phyloP scores from a whole-genome alignment of 345 rosid species.

The Salix viminalis region DNA sequence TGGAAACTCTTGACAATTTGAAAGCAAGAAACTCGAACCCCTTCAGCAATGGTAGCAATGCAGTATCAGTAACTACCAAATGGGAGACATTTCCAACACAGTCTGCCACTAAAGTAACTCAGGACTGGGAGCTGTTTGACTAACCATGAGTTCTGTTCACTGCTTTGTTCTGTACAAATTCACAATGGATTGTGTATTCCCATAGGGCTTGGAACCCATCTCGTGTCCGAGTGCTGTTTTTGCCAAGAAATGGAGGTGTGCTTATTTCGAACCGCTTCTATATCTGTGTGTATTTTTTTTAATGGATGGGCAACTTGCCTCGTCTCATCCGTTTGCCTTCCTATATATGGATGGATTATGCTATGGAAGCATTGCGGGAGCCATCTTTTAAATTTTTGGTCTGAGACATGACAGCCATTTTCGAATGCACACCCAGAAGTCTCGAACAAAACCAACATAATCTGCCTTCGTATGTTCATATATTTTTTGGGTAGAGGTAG shows the following conservation, averaged over 20 bases:
- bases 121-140: constrained; percentile 47
- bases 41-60: constrained; percentile 16
- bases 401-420: neutral
- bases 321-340: neutral
- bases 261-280: neutral
- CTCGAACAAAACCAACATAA: neutral
- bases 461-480: neutral
- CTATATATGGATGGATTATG: neutral
- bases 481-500: neutral
- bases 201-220: neutral
- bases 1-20: constrained; percentile 36
- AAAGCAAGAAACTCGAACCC: constrained; percentile 36
- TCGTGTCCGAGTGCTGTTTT: neutral
- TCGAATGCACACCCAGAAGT: neutral
- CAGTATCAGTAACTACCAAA: constrained; percentile 24
- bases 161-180: neutral
- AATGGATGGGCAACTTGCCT: neutral
- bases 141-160: neutral
- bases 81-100: constrained; percentile 29
- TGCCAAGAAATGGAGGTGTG: neutral
- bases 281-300: neutral
- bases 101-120: constrained; percentile 37
- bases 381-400: neutral
- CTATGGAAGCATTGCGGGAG: neutral
- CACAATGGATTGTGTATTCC: neutral